Percentiles rank a stretch among this genome's conserved stretches.
phyloP scores from a whole-genome alignment of 208 protist species.

The Kentomonas sorsogonicus region DNA sequence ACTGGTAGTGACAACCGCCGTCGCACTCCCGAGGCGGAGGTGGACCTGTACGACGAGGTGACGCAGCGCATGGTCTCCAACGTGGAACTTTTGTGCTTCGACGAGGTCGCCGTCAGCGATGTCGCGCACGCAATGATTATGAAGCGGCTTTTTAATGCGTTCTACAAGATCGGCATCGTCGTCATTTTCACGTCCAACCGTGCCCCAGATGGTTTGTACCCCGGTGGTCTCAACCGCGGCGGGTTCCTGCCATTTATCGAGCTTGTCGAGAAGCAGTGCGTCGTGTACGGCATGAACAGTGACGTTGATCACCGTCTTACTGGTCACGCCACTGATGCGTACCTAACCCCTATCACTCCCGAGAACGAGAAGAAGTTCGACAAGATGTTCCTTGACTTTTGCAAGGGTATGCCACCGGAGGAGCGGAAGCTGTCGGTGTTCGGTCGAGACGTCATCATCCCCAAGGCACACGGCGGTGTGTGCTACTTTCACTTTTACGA shows the following conservation, averaged over 20 bases:
- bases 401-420: conserved; percentile 69
- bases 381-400: conserved; percentile 72
- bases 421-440: conserved; percentile 57
- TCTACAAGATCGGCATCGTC: conserved; percentile 89
- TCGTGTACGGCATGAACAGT: conserved; percentile 86
- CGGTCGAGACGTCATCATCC: conserved; percentile 70
- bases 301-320: conserved; percentile 90
- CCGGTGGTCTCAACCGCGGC: conserved; percentile 90
- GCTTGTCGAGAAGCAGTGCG: conserved; percentile 79
- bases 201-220: conserved; percentile 81
- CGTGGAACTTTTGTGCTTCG: conserved; percentile 93
- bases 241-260: conserved; percentile 95
- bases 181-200: conserved; percentile 94
- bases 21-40: conserved; percentile 58
- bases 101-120: conserved; percentile 91
- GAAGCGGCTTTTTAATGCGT: conserved; percentile 85
- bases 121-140: conserved; percentile 95
- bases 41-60: conserved; percentile 81
- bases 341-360: conserved; percentile 47
- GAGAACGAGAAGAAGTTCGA: conserved; percentile 70
- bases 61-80: conserved; percentile 83
- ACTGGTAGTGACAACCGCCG: conserved; percentile 31
- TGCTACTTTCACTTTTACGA: conserved; percentile 83
- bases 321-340: conserved; percentile 62
- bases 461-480: conserved; percentile 53